Conservation (phyloP, 2,329 filamentous ascomycete genomes). For the Tolypocladium tundrense region DNA sequence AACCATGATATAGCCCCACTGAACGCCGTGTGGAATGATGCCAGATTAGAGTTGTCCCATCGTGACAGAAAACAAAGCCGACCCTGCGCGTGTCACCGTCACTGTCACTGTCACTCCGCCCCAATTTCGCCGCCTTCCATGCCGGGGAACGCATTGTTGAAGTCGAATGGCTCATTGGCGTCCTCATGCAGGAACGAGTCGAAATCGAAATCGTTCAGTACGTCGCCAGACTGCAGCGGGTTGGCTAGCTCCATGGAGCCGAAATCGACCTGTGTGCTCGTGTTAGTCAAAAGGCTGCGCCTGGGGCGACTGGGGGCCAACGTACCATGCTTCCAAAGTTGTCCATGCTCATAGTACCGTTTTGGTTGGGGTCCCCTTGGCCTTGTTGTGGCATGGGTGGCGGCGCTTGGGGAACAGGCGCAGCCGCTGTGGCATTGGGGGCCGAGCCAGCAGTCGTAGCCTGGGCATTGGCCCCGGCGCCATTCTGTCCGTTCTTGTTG, state of each 20-base stretch:
- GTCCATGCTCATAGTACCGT: constrained; percentile 34
- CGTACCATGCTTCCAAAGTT: constrained; percentile 33
- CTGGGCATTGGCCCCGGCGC: constrained; percentile 18
- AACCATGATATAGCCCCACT: constrained; percentile 29
- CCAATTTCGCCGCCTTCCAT: constrained; percentile 50
- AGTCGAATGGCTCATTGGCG: constrained; percentile 42
- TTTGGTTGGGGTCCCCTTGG: constrained; percentile 38
- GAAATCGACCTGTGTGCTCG: constrained; percentile 30
- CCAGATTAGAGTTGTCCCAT: constrained; percentile 25
- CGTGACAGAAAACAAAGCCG: constrained; percentile 14
- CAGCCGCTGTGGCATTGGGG: constrained; percentile 19
- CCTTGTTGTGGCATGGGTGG: constrained; percentile 33
- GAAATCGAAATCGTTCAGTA: constrained; percentile 57
- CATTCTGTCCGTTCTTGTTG: constrained; percentile 19
- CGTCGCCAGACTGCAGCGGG: constrained; percentile 41
- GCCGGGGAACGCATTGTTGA: constrained; percentile 36
- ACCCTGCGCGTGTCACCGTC: constrained; percentile 1
- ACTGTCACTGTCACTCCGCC: constrained; percentile 34
- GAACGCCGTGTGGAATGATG: constrained; percentile 30
- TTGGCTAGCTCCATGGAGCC: constrained; percentile 44
- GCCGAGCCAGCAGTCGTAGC: constrained; percentile 9
- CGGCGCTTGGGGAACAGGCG: constrained; percentile 25
- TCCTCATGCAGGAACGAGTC: constrained; percentile 57
- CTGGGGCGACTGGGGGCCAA: neutral
- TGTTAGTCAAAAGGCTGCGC: constrained; percentile 3